Evolutionary conservation across 257 asterid species (phyloP).

Genomic region (Solanum megistacrolobum): DNA sequence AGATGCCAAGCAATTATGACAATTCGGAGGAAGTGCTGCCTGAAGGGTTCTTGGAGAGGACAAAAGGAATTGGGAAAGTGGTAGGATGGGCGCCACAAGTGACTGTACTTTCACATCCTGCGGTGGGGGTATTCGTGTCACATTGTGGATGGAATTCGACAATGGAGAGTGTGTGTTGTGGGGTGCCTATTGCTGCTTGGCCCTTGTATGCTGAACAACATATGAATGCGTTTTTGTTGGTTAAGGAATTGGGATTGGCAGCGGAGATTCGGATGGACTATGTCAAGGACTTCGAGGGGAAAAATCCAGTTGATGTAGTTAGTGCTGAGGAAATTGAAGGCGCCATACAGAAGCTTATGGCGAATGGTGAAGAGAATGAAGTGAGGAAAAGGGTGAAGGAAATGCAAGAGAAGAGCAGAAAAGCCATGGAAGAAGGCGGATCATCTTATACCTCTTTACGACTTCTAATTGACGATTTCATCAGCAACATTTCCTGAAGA

Average conservation of each 20-base stretch:
- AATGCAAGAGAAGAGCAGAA: neutral
- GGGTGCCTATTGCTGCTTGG: constrained; percentile 13
- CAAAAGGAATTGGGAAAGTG: neutral
- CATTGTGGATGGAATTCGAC: constrained; percentile 9
- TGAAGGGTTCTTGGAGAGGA: constrained; percentile 19
- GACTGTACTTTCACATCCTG: neutral
- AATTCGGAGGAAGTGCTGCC: constrained; percentile 7
- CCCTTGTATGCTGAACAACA: constrained; percentile 5
- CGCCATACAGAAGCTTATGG: neutral
- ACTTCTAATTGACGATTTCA: neutral
- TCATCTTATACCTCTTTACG: neutral
- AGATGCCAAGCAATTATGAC: constrained; percentile 1
- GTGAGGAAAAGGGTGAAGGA: neutral
- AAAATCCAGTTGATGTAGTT: neutral
- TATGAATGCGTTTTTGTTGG: constrained; percentile 5
- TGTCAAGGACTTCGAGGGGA: neutral
- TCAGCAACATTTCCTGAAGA: neutral
- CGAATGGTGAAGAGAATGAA: neutral
- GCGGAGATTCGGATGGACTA: constrained; percentile 2
- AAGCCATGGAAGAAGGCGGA: neutral
- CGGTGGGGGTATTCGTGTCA: neutral
- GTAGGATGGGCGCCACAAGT: constrained; percentile 2
- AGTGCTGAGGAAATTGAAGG: neutral
- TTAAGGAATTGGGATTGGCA: neutral
- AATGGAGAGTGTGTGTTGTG: neutral